phyloP scores from a whole-genome alignment of 108 stramenopile genomes.

The Cyclotella distinguenda region DNA sequence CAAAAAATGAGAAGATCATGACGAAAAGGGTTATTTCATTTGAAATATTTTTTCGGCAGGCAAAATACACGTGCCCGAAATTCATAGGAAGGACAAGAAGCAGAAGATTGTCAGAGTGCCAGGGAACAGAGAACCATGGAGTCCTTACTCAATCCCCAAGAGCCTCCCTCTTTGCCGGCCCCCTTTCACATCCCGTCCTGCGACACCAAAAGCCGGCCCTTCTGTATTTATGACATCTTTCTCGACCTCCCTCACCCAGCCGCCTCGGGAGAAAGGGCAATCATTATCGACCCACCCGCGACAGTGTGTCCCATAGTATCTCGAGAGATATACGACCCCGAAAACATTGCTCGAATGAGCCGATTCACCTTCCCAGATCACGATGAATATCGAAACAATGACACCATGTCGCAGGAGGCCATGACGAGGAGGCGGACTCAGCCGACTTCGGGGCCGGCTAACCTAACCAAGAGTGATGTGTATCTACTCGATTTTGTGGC shows the following conservation, averaged over 20 bases:
- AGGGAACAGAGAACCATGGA: neutral
- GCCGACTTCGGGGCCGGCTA: constrained; percentile 20
- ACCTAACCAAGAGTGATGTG: constrained; percentile 63
- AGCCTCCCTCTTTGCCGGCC: constrained; percentile 20
- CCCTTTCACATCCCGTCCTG: neutral
- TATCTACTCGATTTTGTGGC: constrained; percentile 64
- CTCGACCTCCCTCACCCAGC: constrained; percentile 81
- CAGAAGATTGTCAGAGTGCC: too few species aligned
- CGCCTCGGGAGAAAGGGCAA: constrained; percentile 21
- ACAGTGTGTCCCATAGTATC: constrained; percentile 28
- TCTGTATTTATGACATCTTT: constrained; percentile 67
- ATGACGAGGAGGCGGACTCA: constrained; percentile 1
- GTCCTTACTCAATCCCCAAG: constrained; percentile 18
- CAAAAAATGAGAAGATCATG: neutral
- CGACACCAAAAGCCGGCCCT: constrained; percentile 12
- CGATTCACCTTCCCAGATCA: constrained; percentile 82
- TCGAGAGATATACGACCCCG: constrained; percentile 41
- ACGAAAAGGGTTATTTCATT: neutral
- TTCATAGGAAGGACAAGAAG: too few species aligned
- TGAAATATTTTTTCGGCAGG: neutral
- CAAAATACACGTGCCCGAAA: neutral
- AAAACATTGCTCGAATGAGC: constrained; percentile 51
- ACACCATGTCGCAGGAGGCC: neutral
- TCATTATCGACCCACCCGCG: constrained; percentile 40
- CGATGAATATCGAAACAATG: constrained; percentile 42